Evolutionary conservation across 2,329 filamentous ascomycete genomes (phyloP).

Genomic region (Fonsecaea nubica): DNA sequence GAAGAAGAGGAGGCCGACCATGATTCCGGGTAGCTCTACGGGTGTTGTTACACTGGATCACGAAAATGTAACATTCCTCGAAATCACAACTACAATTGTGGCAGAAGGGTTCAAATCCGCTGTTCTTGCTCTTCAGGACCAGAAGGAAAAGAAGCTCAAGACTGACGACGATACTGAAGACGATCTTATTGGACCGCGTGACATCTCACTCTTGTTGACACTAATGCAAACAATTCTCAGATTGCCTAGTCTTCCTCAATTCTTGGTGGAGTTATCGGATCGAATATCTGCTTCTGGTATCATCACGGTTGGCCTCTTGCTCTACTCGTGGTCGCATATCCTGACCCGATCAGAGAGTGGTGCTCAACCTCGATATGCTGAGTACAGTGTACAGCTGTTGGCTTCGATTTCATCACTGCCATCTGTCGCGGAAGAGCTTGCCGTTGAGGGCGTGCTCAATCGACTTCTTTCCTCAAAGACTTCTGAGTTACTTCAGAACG

Average conservation of each 20-base stretch:
- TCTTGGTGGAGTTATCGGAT: constrained; percentile 72
- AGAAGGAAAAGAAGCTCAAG: constrained; percentile 52
- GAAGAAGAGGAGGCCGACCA: constrained; percentile 46
- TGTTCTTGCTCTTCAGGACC: constrained; percentile 80
- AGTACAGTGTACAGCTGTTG: constrained; percentile 87
- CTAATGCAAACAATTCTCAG: constrained; percentile 84
- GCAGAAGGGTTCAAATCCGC: constrained; percentile 81
- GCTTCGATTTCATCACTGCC: constrained; percentile 84
- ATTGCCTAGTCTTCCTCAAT: constrained; percentile 75
- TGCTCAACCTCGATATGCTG: constrained; percentile 77
- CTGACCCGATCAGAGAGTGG: constrained; percentile 74
- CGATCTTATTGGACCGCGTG: constrained; percentile 69
- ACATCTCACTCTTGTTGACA: constrained; percentile 85
- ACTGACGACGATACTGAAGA: constrained; percentile 18
- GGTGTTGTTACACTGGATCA: constrained; percentile 29
- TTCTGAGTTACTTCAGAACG: constrained; percentile 73
- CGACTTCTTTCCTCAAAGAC: constrained; percentile 81
- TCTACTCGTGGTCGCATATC: constrained; percentile 93
- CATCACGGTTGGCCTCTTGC: constrained; percentile 78
- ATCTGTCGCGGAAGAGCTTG: constrained; percentile 84
- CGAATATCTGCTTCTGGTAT: constrained; percentile 71
- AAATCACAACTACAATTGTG: constrained; percentile 79
- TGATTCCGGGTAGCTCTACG: constrained; percentile 29
- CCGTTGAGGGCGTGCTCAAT: constrained; percentile 81
- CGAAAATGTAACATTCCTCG: constrained; percentile 53